Conservation (phyloP, 2,329 filamentous ascomycete species). For the Aspergillus proliferans region DNA sequence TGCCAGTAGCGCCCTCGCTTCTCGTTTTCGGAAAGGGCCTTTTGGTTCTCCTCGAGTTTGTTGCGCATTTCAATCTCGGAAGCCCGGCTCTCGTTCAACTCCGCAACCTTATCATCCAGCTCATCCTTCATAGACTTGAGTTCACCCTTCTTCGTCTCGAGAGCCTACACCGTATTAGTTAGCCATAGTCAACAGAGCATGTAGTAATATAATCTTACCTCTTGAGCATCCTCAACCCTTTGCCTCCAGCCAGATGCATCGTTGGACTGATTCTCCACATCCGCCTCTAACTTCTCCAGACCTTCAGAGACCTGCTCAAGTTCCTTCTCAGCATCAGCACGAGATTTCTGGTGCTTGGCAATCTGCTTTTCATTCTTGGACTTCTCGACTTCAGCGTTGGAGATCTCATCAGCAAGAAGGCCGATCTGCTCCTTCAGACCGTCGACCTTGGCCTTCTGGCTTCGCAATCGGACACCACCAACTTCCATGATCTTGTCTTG, state of each 20-base stretch:
- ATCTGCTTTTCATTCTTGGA: conserved; percentile 93
- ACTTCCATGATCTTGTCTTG: conserved; percentile 99
- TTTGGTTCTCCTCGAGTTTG: conserved; percentile 93
- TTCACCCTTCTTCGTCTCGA: conserved; percentile 73
- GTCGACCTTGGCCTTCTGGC: conserved; percentile 87
- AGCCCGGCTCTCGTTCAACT: conserved; percentile 82
- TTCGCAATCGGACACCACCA: conserved; percentile 84
- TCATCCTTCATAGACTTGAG: conserved; percentile 73
- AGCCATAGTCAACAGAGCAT: conserved; percentile 9
- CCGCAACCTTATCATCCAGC: conserved; percentile 75
- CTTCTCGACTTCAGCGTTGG: conserved; percentile 77
- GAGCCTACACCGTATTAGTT: conserved; percentile 41
- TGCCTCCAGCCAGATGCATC: conserved; percentile 67
- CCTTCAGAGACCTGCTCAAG: conserved; percentile 66
- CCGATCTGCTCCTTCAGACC: conserved; percentile 79
- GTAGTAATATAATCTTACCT: conserved; percentile 32
- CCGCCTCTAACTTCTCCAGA: conserved; percentile 68
- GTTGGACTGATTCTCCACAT: conserved; percentile 69
- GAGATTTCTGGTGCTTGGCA: conserved; percentile 77
- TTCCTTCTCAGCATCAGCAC: conserved; percentile 72
- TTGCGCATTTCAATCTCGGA: conserved; percentile 97
- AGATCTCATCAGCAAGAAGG: conserved; percentile 72
- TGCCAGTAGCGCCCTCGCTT: conserved; percentile 80
- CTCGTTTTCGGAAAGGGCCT: conserved; percentile 77
- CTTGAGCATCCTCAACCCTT: conserved; percentile 75